Percentiles rank a stretch among this genome's conserved stretches.
Evolutionary conservation across 192 early-diverging fungal species (phyloP).

Genomic region (Dimargaris cristalligena): DNA sequence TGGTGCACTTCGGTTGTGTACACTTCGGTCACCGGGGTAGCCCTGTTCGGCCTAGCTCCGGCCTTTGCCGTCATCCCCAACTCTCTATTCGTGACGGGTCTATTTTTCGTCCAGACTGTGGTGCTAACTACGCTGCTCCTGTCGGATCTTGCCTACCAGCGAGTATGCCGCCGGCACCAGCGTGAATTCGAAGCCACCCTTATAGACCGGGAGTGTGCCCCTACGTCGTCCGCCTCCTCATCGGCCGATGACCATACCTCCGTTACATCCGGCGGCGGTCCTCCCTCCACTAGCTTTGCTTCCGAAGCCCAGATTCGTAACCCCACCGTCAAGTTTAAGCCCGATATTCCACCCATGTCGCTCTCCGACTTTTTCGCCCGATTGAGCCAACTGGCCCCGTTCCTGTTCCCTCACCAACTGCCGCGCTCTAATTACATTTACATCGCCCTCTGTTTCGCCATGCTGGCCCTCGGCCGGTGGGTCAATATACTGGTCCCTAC

Average conservation of each 20-base stretch:
- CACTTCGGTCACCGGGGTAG: background rate
- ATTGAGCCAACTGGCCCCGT: constrained; percentile 54
- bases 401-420: constrained; percentile 62
- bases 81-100: background rate
- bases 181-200: background rate
- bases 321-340: constrained; percentile 10
- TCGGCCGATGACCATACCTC: background rate
- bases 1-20: background rate
- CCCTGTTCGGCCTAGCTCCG: background rate
- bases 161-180: background rate
- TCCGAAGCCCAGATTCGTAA: background rate
- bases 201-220: background rate
- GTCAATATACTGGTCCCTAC: constrained; percentile 75
- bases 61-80: background rate
- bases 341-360: constrained; percentile 5
- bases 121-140: background rate
- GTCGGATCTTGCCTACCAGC: background rate
- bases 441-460: constrained; percentile 45
- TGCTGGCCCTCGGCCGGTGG: constrained; percentile 42
- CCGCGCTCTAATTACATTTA: constrained; percentile 37
- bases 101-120: background rate
- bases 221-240: background rate
- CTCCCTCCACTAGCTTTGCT: background rate
- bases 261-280: background rate
- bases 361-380: constrained; percentile 31